These are phyloP conservation scores for Gastrolobium bilobum DNA, from an alignment of 306 rosid species.

Conservation along the genomic window DNA sequence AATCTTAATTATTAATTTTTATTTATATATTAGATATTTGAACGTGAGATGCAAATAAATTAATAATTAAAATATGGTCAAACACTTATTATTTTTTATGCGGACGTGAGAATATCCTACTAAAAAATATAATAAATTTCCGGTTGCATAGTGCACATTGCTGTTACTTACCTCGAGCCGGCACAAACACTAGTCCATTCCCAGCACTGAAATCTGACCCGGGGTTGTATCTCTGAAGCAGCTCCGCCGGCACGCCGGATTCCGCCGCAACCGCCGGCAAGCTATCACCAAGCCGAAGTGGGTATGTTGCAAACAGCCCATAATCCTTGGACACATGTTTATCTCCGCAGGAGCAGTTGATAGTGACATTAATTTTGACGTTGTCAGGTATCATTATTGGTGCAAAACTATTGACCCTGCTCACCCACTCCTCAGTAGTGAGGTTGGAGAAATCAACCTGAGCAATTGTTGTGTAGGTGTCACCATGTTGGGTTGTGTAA, in stretches of 20 bases:
- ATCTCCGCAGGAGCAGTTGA: constrained; percentile 79
- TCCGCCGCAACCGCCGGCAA: constrained; percentile 51
- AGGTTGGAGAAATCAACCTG: constrained; percentile 53
- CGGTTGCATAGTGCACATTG: background rate
- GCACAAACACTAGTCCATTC: constrained; percentile 64
- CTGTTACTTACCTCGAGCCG: constrained; percentile 71
- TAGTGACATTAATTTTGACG: constrained; percentile 58
- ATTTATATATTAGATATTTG: no score
- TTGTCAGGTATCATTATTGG: constrained; percentile 12
- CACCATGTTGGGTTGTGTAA: constrained; percentile 46
- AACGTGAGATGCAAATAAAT: no score
- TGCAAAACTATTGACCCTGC: constrained; percentile 48
- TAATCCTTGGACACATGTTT: constrained; percentile 60
- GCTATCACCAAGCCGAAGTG: constrained; percentile 47
- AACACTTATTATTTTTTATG: no score
- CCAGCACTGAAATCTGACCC: constrained; percentile 54
- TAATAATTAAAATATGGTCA: no score
- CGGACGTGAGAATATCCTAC: no score
- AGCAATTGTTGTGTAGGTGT: constrained; percentile 53
- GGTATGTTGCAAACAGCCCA: constrained; percentile 67
- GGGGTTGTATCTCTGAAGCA: constrained; percentile 62
- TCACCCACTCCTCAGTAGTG: constrained; percentile 59
- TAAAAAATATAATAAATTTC: background rate
- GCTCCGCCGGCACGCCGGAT: constrained; percentile 49
- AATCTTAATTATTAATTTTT: no score